A percentile compares a stretch with the other conserved stretches of the same genome.
These are phyloP conservation scores for Candida ulmi DNA, from an alignment of 805 yeast species.

Conservation along the genomic window DNA sequence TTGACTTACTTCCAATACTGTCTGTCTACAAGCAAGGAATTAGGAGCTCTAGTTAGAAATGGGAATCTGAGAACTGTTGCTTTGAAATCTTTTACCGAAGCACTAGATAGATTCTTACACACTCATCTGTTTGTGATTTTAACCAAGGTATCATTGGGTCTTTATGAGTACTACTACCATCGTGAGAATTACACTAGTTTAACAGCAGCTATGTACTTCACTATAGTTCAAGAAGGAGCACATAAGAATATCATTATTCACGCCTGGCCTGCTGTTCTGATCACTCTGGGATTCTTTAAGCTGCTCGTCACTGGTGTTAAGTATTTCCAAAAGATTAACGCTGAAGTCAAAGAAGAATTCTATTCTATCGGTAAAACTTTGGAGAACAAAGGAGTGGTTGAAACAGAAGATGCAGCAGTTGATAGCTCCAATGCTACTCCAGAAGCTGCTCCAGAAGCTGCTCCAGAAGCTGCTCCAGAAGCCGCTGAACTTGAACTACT, in stretches of 20 bases:
- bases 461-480: too few species aligned
- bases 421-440: background rate
- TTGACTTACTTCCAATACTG: background rate
- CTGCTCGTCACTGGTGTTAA: background rate
- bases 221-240: constrained; percentile 4
- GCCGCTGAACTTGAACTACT: too few species aligned
- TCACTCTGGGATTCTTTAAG: constrained; percentile 1
- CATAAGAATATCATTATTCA: constrained; percentile 3
- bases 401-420: constrained; percentile 1
- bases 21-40: background rate
- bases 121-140: constrained; percentile 8
- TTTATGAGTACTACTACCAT: constrained; percentile 15
- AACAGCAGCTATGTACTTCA: constrained; percentile 10
- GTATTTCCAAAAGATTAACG: constrained; percentile 24
- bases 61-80: background rate
- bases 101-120: constrained; percentile 2
- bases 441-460: too few species aligned
- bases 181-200: constrained; percentile 13
- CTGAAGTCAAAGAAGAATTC: constrained; percentile 50
- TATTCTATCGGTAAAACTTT: constrained; percentile 54
- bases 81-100: background rate
- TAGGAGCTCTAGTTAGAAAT: background rate
- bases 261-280: constrained; percentile 21
- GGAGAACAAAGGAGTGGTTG: constrained; percentile 24
- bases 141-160: constrained; percentile 10